Evolutionary conservation across 306 rosid genomes (phyloP).

Genomic region (Castanea sativa): DNA sequence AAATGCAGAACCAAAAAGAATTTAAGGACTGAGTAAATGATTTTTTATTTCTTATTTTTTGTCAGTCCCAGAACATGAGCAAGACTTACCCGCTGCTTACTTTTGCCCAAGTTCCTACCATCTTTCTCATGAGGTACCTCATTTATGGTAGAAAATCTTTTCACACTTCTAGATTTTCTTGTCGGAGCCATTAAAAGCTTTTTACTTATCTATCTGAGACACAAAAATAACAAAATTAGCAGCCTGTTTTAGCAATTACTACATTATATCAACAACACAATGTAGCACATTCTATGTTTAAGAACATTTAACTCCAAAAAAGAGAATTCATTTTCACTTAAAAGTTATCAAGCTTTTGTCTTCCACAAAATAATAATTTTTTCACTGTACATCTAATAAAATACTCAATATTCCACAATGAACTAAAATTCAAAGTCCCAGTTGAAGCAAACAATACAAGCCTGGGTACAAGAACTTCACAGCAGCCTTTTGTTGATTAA

Average conservation of each 20-base stretch:
- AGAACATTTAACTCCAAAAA: neutral
- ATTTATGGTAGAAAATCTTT: constrained; percentile 40
- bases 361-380: neutral
- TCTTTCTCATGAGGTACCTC: constrained; percentile 59
- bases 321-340: neutral
- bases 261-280: neutral
- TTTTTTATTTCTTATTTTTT: neutral
- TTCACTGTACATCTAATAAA: neutral
- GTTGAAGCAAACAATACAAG: neutral
- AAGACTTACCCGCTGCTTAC: constrained; percentile 46
- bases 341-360: neutral
- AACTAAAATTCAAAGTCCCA: neutral
- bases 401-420: neutral
- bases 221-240: constrained; percentile 6
- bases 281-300: neutral
- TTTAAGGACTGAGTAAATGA: neutral
- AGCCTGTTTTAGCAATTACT: neutral
- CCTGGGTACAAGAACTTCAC: neutral
- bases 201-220: constrained; percentile 27
- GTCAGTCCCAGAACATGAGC: neutral
- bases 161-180: constrained; percentile 48
- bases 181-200: constrained; percentile 59
- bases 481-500: neutral
- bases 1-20: neutral
- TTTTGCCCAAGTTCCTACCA: constrained; percentile 45